These are phyloP conservation scores for Salix brachista DNA, from an alignment of 345 rosid genomes.

Conservation along the genomic window DNA sequence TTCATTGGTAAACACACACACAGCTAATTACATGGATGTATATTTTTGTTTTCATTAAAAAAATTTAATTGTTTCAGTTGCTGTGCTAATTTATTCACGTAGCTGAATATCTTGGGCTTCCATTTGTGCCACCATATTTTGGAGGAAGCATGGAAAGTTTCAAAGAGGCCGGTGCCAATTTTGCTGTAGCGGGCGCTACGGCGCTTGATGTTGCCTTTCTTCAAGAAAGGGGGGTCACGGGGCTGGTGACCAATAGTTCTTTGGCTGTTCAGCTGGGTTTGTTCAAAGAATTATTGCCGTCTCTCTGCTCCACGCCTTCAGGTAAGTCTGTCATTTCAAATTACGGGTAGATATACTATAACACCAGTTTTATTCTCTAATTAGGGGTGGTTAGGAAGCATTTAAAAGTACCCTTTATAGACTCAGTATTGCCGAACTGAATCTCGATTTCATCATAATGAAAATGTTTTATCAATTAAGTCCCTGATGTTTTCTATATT, in stretches of 20 bases:
- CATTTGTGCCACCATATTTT: conserved; percentile 34
- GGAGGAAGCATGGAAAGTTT: conserved; percentile 26
- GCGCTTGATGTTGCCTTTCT: conserved; percentile 35
- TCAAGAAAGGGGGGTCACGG: conserved; percentile 26
- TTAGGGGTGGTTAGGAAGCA: too few relatives aligned
- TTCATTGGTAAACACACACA: conserved; percentile 35
- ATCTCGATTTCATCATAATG: too few relatives aligned
- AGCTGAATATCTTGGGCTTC: conserved; percentile 43
- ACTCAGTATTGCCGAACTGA: too few relatives aligned
- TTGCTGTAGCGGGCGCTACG: conserved; percentile 51
- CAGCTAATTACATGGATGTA: background rate
- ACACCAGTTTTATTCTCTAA: too few relatives aligned
- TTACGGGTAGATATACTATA: background rate
- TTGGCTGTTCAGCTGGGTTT: conserved; percentile 34
- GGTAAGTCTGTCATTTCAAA: conserved; percentile 10
- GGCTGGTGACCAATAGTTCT: conserved; percentile 24
- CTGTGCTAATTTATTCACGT: background rate
- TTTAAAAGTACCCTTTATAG: too few relatives aligned
- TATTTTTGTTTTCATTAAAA: too few relatives aligned
- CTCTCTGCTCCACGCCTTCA: conserved; percentile 30
- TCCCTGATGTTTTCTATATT: too few relatives aligned
- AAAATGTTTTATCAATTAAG: too few relatives aligned
- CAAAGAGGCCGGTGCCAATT: conserved; percentile 38
- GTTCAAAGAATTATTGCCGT: conserved; percentile 43
- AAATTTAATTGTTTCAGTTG: background rate